phyloP scores from a whole-genome alignment of 106 monocot species.

The Narthecium ossifragum region DNA sequence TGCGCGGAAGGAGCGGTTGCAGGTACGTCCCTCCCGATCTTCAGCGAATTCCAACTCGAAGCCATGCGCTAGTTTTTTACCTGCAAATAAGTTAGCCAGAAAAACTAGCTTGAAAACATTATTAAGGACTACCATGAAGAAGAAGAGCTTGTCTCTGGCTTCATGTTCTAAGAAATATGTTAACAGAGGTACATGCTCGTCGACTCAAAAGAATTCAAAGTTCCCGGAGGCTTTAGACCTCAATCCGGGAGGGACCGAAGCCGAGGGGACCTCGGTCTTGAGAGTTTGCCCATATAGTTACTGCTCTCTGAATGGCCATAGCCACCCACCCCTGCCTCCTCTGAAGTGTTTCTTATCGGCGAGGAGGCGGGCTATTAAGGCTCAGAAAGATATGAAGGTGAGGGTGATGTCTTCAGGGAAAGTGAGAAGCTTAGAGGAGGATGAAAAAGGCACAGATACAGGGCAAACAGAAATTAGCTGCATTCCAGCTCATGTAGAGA shows the following conservation, averaged over 20 bases:
- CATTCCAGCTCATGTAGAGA: not conserved
- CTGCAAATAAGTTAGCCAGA: conserved; percentile 16
- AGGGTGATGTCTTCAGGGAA: too few relatives aligned
- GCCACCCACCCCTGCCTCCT: conserved; percentile 25
- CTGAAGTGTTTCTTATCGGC: conserved; percentile 36
- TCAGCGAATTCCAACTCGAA: not conserved
- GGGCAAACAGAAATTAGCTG: conserved; percentile 4
- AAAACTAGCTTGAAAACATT: conserved; percentile 29
- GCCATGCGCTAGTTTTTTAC: not conserved
- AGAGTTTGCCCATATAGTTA: conserved; percentile 53
- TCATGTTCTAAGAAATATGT: conserved; percentile 5
- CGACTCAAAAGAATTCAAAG: conserved; percentile 55
- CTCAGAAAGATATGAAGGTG: too few relatives aligned
- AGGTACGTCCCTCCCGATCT: conserved; percentile 16
- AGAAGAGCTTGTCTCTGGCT: conserved; percentile 24
- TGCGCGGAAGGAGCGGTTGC: conserved; percentile 28
- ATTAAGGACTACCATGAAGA: conserved; percentile 24
- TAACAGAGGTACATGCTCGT: conserved; percentile 55
- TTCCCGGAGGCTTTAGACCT: conserved; percentile 56
- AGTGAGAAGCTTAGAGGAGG: too few relatives aligned
- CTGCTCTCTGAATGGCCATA: conserved; percentile 64
- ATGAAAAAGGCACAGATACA: conserved; percentile 20
- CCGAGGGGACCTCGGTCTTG: conserved; percentile 28
- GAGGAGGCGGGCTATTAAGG: conserved; percentile 38
- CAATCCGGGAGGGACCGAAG: conserved; percentile 23